Percentiles rank a stretch among this genome's conserved stretches.
Conservation (phyloP, 1,139 yeast species). For the Petasospora fabianii region DNA sequence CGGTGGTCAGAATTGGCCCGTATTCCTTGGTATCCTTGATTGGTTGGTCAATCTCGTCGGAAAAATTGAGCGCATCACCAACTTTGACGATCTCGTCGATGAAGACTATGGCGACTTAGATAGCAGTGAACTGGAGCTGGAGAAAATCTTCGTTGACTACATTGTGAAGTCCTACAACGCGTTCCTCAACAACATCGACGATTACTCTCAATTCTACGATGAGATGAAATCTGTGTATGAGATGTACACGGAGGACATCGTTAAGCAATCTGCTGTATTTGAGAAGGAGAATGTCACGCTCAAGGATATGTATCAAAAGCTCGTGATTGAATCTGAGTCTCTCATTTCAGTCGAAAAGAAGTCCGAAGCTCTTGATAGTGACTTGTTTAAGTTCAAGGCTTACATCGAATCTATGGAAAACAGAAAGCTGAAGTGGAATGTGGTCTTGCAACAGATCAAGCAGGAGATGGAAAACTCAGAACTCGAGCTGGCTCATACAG, state of each 20-base stretch:
- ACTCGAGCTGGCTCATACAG: slow-evolving; percentile 40
- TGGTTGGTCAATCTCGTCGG: slow-evolving; percentile 67
- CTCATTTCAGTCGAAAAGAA: slow-evolving; percentile 49
- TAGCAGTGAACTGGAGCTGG: slow-evolving; percentile 39
- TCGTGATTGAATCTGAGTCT: slow-evolving; percentile 37
- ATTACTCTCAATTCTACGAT: slow-evolving; percentile 48
- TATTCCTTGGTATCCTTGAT: slow-evolving; percentile 73
- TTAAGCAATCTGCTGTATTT: slow-evolving; percentile 43
- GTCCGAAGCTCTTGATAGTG: slow-evolving; percentile 65
- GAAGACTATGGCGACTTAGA: slow-evolving; percentile 33
- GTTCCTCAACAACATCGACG: slow-evolving; percentile 62
- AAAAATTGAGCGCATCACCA: slow-evolving; percentile 39
- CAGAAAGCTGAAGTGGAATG: slow-evolving; percentile 63
- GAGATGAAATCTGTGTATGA: slow-evolving; percentile 58
- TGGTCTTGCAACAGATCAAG: slow-evolving; percentile 50
- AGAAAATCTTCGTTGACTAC: slow-evolving; percentile 63
- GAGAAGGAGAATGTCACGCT: slow-evolving; percentile 36
- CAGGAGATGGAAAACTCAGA: slow-evolving; percentile 50
- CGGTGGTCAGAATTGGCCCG: slow-evolving; percentile 89
- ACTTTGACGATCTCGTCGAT: background rate
- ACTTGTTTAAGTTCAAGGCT: slow-evolving; percentile 64
- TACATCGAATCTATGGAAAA: slow-evolving; percentile 66
- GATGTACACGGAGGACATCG: slow-evolving; percentile 40
- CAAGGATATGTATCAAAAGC: slow-evolving; percentile 29
- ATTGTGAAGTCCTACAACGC: slow-evolving; percentile 64